Evolutionary conservation across 345 rosid genomes (phyloP).

Genomic region (Rhizophora apiculata): DNA sequence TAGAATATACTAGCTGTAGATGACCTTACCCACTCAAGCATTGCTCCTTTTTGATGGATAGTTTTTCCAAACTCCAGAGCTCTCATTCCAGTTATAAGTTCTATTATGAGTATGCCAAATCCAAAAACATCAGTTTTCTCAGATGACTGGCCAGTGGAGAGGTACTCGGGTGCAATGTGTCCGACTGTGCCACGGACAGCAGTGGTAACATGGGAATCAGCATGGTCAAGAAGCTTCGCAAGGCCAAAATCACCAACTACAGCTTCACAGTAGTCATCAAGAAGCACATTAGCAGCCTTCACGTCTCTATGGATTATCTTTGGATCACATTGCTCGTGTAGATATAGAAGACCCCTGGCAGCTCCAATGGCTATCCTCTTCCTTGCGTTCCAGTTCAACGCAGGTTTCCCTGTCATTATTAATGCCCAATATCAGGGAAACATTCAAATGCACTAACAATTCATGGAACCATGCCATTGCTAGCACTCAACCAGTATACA

Average conservation of each 20-base stretch:
- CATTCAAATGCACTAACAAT: conserved; percentile 6
- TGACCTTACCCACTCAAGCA: conserved; percentile 80
- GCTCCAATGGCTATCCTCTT: conserved; percentile 91
- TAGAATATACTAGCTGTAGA: background rate
- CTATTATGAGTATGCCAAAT: conserved; percentile 85
- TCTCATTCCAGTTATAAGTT: conserved; percentile 92
- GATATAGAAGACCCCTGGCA: conserved; percentile 82
- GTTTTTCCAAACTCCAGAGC: conserved; percentile 89
- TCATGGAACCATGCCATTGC: too few relatives aligned
- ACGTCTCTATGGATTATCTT: conserved; percentile 93
- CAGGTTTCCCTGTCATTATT: conserved; percentile 55
- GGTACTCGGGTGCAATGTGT: conserved; percentile 93
- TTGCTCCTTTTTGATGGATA: conserved; percentile 80
- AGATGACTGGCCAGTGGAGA: conserved; percentile 94
- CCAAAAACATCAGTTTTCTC: conserved; percentile 97
- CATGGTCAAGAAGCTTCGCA: conserved; percentile 86
- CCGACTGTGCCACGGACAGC: conserved; percentile 96
- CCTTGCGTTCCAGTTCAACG: conserved; percentile 82
- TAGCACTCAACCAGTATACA: too few relatives aligned
- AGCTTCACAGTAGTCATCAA: conserved; percentile 82
- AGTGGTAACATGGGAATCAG: conserved; percentile 88
- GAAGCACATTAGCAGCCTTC: conserved; percentile 85
- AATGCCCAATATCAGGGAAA: background rate
- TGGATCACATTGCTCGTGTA: conserved; percentile 94
- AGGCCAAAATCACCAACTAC: conserved; percentile 97